Percentiles rank a stretch among this genome's conserved stretches.
Conservation (phyloP, 352 stramenopile genomes). For the Elongisporangium undulatum region DNA sequence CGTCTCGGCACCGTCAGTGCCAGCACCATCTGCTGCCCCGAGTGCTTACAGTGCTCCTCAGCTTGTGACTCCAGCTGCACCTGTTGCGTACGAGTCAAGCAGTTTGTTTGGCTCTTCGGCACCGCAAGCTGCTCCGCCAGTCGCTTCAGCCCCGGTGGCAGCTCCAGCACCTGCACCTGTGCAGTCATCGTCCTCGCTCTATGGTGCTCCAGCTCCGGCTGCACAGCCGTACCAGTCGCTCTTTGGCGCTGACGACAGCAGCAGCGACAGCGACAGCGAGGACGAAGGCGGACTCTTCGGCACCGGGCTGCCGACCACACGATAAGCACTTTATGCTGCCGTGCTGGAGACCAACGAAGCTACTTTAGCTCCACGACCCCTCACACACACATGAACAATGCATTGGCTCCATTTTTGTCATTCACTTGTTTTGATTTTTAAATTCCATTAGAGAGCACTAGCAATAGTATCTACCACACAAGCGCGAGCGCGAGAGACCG, state of each 20-base stretch:
- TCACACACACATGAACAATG: constrained; percentile 15
- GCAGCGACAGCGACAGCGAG: constrained; percentile 69
- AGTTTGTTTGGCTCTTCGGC: background rate
- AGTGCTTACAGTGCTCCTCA: constrained; percentile 6
- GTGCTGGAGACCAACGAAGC: constrained; percentile 5
- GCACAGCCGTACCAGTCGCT: constrained; percentile 48
- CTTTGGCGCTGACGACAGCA: constrained; percentile 54
- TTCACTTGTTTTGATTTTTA: background rate
- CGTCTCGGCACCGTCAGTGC: constrained; percentile 9
- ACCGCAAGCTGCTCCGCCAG: constrained; percentile 12
- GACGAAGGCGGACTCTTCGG: constrained; percentile 77
- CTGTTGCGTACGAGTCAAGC: constrained; percentile 6
- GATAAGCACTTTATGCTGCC: constrained; percentile 25
- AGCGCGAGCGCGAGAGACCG: constrained; percentile 2
- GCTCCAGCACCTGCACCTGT: constrained; percentile 21
- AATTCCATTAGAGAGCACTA: constrained; percentile 11
- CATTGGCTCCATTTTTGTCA: constrained; percentile 11
- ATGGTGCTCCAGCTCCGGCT: constrained; percentile 9
- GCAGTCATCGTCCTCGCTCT: constrained; percentile 12
- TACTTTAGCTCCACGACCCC: constrained; percentile 6
- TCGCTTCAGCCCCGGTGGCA: constrained; percentile 3
- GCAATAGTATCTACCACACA: constrained; percentile 12
- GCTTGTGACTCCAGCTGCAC: constrained; percentile 16
- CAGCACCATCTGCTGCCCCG: background rate
- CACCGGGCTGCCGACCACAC: constrained; percentile 61